Conservation (phyloP, 306 rosid species). For the Lotus japonicus region DNA sequence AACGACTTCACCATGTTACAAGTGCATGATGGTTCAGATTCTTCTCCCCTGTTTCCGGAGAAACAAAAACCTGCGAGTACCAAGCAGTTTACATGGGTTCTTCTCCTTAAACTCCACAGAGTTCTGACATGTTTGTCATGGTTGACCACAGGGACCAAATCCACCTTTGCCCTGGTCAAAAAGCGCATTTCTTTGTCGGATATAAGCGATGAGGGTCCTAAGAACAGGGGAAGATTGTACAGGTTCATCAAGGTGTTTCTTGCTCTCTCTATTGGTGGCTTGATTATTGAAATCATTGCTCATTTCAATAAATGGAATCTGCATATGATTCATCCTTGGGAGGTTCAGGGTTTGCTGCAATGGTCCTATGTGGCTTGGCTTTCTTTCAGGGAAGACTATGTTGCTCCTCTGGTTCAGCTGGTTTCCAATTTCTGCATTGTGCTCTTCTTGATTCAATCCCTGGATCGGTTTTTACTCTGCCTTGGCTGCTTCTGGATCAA, state of each 20-base stretch:
- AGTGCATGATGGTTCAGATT: conserved; percentile 43
- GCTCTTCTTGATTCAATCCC: conserved; percentile 80
- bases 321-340: conserved; percentile 70
- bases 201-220: conserved; percentile 51
- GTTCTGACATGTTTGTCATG: conserved; percentile 59
- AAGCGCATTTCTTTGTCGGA: conserved; percentile 64
- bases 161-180: conserved; percentile 45
- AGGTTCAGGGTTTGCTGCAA: conserved; percentile 64
- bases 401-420: conserved; percentile 58
- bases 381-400: conserved; percentile 69
- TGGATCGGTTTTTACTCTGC: conserved; percentile 84
- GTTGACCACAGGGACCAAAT: conserved; percentile 44
- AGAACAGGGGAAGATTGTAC: conserved; percentile 55
- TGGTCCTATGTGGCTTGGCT: conserved; percentile 75
- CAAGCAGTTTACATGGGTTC: conserved; percentile 81
- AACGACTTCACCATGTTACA: conserved; percentile 39
- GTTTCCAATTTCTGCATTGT: conserved; percentile 84
- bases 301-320: conserved; percentile 79
- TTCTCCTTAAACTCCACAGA: conserved; percentile 78
- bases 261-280: conserved; percentile 50
- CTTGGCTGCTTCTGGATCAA: conserved; percentile 97
- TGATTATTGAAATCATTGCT: conserved; percentile 68
- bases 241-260: conserved; percentile 66
- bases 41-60: conserved; percentile 47
- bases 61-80: conserved; percentile 61